Conservation (phyloP, 805 yeast species). For the Yamadazyma nakazawae region DNA sequence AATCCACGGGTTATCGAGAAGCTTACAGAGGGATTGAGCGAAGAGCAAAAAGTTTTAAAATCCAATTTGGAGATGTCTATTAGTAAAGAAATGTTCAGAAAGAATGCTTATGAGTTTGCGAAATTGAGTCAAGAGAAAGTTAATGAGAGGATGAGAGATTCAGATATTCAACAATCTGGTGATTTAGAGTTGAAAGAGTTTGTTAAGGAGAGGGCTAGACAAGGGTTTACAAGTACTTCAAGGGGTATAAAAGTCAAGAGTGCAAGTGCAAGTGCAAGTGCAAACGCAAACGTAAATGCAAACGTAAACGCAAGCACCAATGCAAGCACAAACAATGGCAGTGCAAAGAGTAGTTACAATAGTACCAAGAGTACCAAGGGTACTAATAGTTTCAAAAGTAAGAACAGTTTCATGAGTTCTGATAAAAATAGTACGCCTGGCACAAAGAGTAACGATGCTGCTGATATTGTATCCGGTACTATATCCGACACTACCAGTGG, state of each 20-base stretch:
- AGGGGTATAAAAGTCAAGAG: too few relatives aligned
- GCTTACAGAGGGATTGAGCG: constrained; percentile 22
- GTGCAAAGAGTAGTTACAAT: too few relatives aligned
- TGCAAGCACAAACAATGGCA: background rate
- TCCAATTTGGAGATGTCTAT: constrained; percentile 27
- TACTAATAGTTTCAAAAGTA: background rate
- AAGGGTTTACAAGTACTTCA: too few relatives aligned
- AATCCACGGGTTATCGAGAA: constrained; percentile 24
- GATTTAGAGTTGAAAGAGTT: background rate
- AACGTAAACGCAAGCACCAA: background rate
- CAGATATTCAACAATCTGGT: background rate
- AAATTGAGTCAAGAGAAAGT: constrained; percentile 6
- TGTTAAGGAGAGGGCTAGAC: background rate
- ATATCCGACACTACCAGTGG: background rate
- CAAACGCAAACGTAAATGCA: background rate
- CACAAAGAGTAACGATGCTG: too few relatives aligned
- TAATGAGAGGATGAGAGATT: background rate
- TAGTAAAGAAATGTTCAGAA: constrained; percentile 24
- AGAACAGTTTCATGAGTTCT: background rate
- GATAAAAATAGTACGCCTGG: background rate
- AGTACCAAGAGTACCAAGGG: background rate
- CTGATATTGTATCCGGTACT: too few relatives aligned
- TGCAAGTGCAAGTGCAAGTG: too few relatives aligned
- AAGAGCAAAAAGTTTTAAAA: constrained; percentile 18
- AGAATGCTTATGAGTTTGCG: constrained; percentile 15